Evolutionary conservation across 1,284 basidiomycete genomes (phyloP).

Genomic region (Neolentinus lepideus): DNA sequence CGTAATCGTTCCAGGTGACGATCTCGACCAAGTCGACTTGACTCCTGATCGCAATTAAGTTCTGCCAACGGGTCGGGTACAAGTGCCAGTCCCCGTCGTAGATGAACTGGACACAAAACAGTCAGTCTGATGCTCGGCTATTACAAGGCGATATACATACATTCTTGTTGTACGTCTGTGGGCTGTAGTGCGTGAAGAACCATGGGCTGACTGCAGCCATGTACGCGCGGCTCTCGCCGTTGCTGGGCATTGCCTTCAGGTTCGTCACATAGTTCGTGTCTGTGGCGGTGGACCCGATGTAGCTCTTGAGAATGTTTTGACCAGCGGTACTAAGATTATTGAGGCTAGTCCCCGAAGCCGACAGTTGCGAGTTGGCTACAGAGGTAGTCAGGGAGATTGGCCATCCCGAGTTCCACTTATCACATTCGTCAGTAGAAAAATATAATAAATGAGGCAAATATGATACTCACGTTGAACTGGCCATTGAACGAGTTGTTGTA

Average conservation of each 20-base stretch:
- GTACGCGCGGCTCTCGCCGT: slow-evolving; percentile 14
- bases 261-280: slow-evolving; percentile 32
- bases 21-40: slow-evolving; percentile 42
- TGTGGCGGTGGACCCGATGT: slow-evolving; percentile 33
- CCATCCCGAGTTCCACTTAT: slow-evolving; percentile 64
- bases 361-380: slow-evolving; percentile 24
- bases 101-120: slow-evolving; percentile 26
- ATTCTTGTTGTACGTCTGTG: slow-evolving; percentile 73
- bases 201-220: slow-evolving; percentile 32
- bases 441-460: background rate
- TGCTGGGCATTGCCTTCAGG: slow-evolving; percentile 16
- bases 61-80: slow-evolving; percentile 71
- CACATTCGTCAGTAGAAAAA: background rate
- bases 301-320: slow-evolving; percentile 28
- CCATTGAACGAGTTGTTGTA: slow-evolving; percentile 50
- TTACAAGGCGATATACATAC: too few species aligned
- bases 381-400: slow-evolving; percentile 43
- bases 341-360: slow-evolving; percentile 16
- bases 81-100: slow-evolving; percentile 56
- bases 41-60: slow-evolving; percentile 52
- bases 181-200: slow-evolving; percentile 76
- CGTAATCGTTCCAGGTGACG: slow-evolving; percentile 31
- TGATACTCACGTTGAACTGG: slow-evolving; percentile 43
- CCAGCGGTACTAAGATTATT: slow-evolving; percentile 18
- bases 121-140: background rate